Evolutionary conservation across 305 asterid genomes (phyloP).

Genomic region (Euphrasia arctica): DNA sequence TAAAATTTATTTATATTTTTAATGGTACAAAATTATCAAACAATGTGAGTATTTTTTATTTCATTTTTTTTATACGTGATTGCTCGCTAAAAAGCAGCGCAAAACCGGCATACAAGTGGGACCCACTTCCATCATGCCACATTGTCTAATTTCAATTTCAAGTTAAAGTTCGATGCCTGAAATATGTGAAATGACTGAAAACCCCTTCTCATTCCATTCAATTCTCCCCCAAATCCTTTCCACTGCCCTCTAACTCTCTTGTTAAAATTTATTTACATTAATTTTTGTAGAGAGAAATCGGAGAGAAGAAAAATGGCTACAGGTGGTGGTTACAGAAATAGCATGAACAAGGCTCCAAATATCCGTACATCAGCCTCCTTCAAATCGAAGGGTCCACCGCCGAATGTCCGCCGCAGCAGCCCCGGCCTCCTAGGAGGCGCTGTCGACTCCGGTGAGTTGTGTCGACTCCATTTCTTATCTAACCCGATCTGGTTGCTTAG

Average conservation of each 20-base stretch:
- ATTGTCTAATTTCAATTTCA: conserved; percentile 22
- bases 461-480: conserved; percentile 11
- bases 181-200: conserved; percentile 26
- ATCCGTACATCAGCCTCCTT: conserved; percentile 75
- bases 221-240: conserved; percentile 25
- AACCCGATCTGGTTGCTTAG: conserved; percentile 38
- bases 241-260: background rate
- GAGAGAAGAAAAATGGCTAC: conserved; percentile 49
- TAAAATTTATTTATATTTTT: too few species aligned
- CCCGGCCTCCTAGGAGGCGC: conserved; percentile 39
- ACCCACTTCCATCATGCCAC: conserved; percentile 31
- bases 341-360: conserved; percentile 53
- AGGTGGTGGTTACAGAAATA: conserved; percentile 52
- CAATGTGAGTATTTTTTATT: too few species aligned
- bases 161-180: conserved; percentile 20
- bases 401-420: conserved; percentile 74
- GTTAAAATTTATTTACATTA: conserved; percentile 9
- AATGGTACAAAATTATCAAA: too few species aligned
- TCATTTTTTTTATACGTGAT: too few species aligned
- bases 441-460: conserved; percentile 56
- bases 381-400: conserved; percentile 67
- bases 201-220: conserved; percentile 25
- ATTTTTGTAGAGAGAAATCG: background rate
- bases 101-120: conserved; percentile 20
- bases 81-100: conserved; percentile 23